Conservation (phyloP, 2,329 filamentous ascomycete genomes). For the Drechslerella coelobrocha region DNA sequence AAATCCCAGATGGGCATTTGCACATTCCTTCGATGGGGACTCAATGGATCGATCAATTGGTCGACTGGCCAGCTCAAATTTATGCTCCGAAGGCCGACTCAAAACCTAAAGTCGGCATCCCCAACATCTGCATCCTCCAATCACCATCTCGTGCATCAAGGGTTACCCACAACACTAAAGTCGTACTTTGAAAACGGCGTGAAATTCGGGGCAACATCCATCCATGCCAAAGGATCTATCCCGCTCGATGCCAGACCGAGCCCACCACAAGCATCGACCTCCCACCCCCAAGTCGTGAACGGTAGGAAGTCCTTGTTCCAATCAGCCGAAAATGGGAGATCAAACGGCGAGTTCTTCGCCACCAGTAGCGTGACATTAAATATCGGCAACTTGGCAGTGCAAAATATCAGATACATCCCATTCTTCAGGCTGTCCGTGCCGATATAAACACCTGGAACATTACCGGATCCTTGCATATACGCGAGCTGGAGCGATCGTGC, state of each 20-base stretch:
- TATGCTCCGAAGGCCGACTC: too few species aligned
- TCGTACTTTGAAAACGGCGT: not conserved
- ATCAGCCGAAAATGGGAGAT: constrained; percentile 6
- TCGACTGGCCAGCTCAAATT: too few species aligned
- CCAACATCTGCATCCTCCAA: too few species aligned
- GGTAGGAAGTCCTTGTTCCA: not conserved
- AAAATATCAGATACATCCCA: not conserved
- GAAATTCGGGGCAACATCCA: not conserved
- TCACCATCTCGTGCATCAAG: too few species aligned
- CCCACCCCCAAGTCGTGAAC: constrained; percentile 8
- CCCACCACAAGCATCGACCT: not conserved
- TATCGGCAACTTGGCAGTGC: not conserved
- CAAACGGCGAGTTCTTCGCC: constrained; percentile 4
- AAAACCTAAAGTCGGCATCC: too few species aligned
- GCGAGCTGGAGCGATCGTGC: not conserved
- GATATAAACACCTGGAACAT: not conserved
- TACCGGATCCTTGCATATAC: constrained; percentile 5
- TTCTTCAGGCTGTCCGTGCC: not conserved
- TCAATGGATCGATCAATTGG: too few species aligned
- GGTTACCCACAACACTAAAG: too few species aligned
- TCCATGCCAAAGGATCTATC: not conserved
- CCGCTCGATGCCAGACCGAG: not conserved
- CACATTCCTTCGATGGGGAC: too few species aligned
- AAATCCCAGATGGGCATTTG: too few species aligned
- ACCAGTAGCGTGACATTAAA: not conserved